Conservation (phyloP, 2,329 filamentous ascomycete species). For the Teratosphaeria nubilosa region DNA sequence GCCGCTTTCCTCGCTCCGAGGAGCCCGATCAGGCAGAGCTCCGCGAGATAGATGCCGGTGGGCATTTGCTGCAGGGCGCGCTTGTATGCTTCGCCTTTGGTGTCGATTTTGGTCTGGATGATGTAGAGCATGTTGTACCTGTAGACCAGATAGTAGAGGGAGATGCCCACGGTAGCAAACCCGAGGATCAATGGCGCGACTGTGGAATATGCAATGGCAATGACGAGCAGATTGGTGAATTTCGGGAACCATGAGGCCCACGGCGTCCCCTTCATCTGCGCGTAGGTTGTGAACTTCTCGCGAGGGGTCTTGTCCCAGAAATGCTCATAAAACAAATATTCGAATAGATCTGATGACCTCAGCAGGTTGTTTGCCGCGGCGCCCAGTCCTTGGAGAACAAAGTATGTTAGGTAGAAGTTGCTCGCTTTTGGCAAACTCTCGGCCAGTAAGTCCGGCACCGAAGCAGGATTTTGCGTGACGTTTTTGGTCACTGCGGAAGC, state of each 20-base stretch:
- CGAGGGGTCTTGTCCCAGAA: constrained; percentile 34
- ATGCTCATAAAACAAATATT: constrained; percentile 23
- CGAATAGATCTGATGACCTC: constrained; percentile 24
- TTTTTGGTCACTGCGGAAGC: constrained; percentile 24
- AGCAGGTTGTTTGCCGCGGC: constrained; percentile 22
- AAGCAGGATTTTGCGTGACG: constrained; percentile 24
- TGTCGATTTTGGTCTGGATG: constrained; percentile 37
- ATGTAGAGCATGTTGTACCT: constrained; percentile 42
- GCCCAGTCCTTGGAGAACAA: constrained; percentile 28
- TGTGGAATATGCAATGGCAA: constrained; percentile 38
- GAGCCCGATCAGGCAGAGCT: constrained; percentile 39
- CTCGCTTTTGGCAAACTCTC: constrained; percentile 28
- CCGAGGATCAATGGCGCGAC: constrained; percentile 40
- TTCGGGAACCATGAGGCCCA: constrained; percentile 40
- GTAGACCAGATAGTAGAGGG: constrained; percentile 38
- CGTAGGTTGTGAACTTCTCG: constrained; percentile 36
- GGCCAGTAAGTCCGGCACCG: constrained; percentile 25
- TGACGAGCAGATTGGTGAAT: constrained; percentile 35
- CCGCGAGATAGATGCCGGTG: constrained; percentile 38
- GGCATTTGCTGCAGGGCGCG: constrained; percentile 38
- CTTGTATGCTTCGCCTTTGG: constrained; percentile 37
- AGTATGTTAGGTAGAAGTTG: constrained; percentile 34
- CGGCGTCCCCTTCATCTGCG: constrained; percentile 32
- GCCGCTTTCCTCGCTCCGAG: constrained; percentile 30
- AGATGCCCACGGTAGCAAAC: constrained; percentile 35